These are phyloP conservation scores for Hyphopichia khmerensis DNA, from an alignment of 1,139 yeast genomes.

Conservation along the genomic window DNA sequence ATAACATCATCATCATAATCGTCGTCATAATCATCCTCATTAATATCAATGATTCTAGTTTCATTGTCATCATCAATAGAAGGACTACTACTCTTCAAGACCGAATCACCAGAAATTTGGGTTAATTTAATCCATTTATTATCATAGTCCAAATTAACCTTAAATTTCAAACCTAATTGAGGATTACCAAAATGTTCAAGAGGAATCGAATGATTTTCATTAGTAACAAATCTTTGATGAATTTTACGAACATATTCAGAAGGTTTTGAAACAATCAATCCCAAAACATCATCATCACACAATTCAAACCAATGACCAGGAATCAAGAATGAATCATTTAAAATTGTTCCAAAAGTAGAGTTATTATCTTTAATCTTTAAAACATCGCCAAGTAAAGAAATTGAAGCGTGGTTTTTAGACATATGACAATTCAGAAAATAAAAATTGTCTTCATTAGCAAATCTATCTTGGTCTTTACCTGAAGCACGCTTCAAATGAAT, in stretches of 20 bases:
- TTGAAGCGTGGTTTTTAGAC: slow-evolving; percentile 32
- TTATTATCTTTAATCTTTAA: slow-evolving; percentile 28
- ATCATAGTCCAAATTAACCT: slow-evolving; percentile 9
- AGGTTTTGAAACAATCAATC: slow-evolving; percentile 33
- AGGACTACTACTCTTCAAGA: too few species aligned
- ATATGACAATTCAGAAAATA: slow-evolving; percentile 32
- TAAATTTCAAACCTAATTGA: slow-evolving; percentile 23
- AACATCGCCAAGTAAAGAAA: slow-evolving; percentile 6
- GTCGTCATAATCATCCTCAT: background rate
- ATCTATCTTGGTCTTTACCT: slow-evolving; percentile 20
- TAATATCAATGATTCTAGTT: background rate
- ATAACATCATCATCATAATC: background rate
- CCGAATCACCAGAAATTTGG: background rate
- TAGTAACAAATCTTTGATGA: background rate
- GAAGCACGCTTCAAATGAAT: slow-evolving; percentile 29
- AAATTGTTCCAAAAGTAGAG: slow-evolving; percentile 43
- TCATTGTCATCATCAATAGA: too few species aligned
- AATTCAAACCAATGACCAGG: slow-evolving; percentile 20
- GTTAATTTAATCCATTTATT: background rate
- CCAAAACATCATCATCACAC: slow-evolving; percentile 24
- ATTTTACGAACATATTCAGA: slow-evolving; percentile 11
- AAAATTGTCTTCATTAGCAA: slow-evolving; percentile 26
- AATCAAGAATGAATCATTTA: slow-evolving; percentile 25
- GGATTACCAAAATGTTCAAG: slow-evolving; percentile 24
- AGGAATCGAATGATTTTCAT: slow-evolving; percentile 12